Conservation (phyloP, 2,329 filamentous ascomycete genomes). For the Fusarium clavum region DNA sequence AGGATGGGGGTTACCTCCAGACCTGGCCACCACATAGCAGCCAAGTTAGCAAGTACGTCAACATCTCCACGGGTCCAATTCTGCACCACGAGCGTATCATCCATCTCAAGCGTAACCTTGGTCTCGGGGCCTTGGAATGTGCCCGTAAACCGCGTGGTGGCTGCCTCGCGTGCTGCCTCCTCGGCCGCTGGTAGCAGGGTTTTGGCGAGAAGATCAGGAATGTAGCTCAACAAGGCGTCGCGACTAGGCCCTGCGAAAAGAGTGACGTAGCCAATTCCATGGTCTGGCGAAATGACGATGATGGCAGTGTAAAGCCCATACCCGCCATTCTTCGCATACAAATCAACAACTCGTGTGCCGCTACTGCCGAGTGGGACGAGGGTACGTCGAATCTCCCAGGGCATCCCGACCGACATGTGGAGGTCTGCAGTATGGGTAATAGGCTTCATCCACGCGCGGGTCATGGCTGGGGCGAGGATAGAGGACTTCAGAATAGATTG, state of each 20-base stretch:
- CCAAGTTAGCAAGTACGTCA: background rate
- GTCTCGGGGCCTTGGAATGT: background rate
- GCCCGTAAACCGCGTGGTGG: background rate
- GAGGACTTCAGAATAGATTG: conserved; percentile 17
- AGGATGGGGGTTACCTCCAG: background rate
- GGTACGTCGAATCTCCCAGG: conserved; percentile 22
- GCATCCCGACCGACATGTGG: conserved; percentile 16
- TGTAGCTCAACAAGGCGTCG: background rate
- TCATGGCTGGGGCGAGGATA: background rate
- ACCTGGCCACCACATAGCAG: background rate
- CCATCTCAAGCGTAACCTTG: background rate
- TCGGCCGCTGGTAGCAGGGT: background rate
- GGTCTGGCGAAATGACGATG: conserved; percentile 3
- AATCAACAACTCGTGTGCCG: background rate
- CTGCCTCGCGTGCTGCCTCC: background rate
- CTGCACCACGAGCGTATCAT: background rate
- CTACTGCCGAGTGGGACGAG: background rate
- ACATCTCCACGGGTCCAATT: conserved; percentile 2
- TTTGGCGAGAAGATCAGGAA: background rate
- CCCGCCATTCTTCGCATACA: conserved; percentile 19
- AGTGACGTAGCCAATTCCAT: background rate
- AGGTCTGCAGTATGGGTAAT: conserved; percentile 2
- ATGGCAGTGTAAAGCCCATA: background rate
- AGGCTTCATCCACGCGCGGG: conserved; percentile 18
- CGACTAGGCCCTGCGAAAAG: background rate